Percentiles rank a stretch among this genome's conserved stretches.
Conservation (phyloP, 495 filamentous ascomycete species). For the Hyphodiscus hymeniophilus region DNA sequence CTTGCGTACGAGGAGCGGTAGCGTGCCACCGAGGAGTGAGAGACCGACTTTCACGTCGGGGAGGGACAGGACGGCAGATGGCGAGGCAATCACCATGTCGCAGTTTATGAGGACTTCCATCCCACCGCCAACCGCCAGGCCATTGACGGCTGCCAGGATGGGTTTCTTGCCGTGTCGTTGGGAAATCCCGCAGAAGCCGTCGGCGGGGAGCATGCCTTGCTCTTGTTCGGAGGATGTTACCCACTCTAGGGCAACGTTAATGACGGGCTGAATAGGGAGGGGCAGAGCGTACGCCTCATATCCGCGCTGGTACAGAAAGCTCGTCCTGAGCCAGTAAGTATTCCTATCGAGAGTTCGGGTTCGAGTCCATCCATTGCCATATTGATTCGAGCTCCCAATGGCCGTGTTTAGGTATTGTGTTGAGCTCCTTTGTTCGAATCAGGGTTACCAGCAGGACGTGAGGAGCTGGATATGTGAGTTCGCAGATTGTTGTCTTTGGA, state of each 20-base stretch:
- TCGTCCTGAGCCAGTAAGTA: neutral
- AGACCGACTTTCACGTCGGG: conserved; percentile 1
- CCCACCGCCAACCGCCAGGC: too few species aligned
- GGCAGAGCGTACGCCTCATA: neutral
- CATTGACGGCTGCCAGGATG: neutral
- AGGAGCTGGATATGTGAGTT: neutral
- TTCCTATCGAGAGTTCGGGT: neutral
- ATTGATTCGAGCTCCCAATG: neutral
- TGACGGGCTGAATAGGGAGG: neutral
- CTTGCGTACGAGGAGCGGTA: neutral
- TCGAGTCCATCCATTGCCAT: neutral
- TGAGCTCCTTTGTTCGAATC: neutral
- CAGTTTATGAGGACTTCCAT: neutral
- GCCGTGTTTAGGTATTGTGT: neutral
- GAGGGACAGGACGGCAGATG: neutral
- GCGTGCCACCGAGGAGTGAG: neutral
- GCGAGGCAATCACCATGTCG: neutral
- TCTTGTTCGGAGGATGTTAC: neutral
- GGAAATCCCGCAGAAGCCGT: conserved; percentile 2
- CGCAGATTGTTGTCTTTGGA: neutral
- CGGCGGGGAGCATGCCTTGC: neutral
- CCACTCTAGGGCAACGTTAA: neutral
- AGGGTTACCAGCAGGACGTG: neutral
- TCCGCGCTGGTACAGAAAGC: neutral
- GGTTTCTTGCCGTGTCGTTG: neutral